Percentiles rank a stretch among this genome's conserved stretches.
These are phyloP conservation scores for Pyrenula aspistea DNA, from an alignment of 495 filamentous ascomycete species.

Conservation along the genomic window DNA sequence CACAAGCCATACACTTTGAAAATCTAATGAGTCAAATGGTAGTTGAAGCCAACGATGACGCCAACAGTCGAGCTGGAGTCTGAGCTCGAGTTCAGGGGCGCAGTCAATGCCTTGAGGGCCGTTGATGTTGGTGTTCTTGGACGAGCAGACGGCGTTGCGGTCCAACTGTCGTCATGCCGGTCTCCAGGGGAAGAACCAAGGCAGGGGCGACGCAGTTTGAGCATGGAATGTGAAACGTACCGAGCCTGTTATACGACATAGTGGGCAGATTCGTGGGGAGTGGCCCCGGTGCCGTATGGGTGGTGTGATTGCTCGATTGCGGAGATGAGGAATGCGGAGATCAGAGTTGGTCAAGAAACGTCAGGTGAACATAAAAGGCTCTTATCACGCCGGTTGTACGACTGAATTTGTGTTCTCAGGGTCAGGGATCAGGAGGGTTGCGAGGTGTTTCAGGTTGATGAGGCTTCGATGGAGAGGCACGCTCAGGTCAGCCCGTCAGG, in stretches of 20 bases:
- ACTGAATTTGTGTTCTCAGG: not conserved
- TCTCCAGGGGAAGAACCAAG: not conserved
- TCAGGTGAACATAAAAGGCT: not conserved
- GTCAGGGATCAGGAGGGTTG: not conserved
- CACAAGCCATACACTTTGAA: slow-evolving; percentile 10
- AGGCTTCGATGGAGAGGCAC: too few species aligned
- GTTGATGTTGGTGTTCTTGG: slow-evolving; percentile 1
- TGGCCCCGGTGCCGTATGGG: not conserved
- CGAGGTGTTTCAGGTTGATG: not conserved
- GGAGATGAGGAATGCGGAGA: not conserved
- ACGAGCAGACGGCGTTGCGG: not conserved
- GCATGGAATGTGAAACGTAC: slow-evolving; percentile 3
- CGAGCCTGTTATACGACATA: slow-evolving; percentile 17
- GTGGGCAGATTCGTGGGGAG: not conserved
- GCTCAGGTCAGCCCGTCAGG: too few species aligned
- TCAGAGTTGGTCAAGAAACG: not conserved
- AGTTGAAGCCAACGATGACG: not conserved
- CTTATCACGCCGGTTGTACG: not conserved
- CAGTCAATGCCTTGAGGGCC: not conserved
- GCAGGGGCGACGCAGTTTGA: not conserved
- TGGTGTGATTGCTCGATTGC: too few species aligned
- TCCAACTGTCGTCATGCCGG: slow-evolving; percentile 1
- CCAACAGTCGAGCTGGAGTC: too few species aligned
- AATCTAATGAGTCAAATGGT: not conserved
- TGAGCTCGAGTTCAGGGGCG: not conserved